These are phyloP conservation scores for Colletotrichum phormii DNA, from an alignment of 2,329 filamentous ascomycete genomes.

Conservation along the genomic window DNA sequence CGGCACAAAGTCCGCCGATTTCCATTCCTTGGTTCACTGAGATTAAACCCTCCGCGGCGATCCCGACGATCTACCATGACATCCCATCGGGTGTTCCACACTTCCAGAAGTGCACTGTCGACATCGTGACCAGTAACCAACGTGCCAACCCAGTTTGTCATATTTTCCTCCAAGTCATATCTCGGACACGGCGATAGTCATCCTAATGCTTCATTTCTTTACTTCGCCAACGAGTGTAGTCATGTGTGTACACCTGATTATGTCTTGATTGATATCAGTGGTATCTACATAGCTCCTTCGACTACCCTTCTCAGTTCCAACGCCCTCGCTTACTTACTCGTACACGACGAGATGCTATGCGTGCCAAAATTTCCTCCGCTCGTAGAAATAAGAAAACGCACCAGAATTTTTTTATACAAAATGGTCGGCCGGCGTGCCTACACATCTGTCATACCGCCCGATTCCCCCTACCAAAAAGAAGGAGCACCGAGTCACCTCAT, in stretches of 20 bases:
- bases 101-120: background rate
- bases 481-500: conserved; percentile 21
- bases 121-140: background rate
- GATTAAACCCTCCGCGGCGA: conserved; percentile 5
- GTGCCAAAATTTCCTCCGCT: conserved; percentile 13
- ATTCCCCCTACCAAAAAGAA: background rate
- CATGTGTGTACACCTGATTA: conserved; percentile 6
- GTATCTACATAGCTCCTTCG: conserved; percentile 26
- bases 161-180: background rate
- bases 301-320: conserved; percentile 17
- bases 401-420: conserved; percentile 43
- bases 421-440: conserved; percentile 38
- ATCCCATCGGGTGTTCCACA: background rate
- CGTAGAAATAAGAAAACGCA: conserved; percentile 12
- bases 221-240: background rate
- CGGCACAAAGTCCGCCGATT: background rate
- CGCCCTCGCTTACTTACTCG: conserved; percentile 20
- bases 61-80: background rate
- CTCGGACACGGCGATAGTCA: background rate
- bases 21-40: background rate
- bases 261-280: conserved; percentile 28
- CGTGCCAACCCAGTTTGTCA: background rate
- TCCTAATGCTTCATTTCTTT: background rate
- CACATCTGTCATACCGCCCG: conserved; percentile 16
- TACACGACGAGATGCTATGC: conserved; percentile 33